A percentile compares a stretch with the other conserved stretches of the same genome.
Conservation (phyloP, 73 alveolate species). For the Tetrahymena elliotti region DNA sequence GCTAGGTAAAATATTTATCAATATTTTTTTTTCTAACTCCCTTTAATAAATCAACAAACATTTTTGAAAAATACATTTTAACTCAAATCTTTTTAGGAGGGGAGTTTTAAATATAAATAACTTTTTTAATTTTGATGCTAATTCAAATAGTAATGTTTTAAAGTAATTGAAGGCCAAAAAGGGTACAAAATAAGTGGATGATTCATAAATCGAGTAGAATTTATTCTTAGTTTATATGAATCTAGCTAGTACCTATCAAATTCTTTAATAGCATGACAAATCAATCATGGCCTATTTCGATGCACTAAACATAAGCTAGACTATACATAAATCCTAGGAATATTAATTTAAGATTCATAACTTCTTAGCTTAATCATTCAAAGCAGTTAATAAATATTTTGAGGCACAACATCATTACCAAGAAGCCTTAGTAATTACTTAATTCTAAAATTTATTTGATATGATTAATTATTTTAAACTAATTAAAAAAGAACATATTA, state of each 20-base stretch:
- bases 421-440: not conserved
- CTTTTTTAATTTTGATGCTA: no score
- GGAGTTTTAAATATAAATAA: no score
- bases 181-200: not conserved
- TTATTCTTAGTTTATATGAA: not conserved
- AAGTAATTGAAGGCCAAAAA: not conserved
- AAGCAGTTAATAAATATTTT: not conserved
- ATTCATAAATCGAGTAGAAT: not conserved
- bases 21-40: not conserved
- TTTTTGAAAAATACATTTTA: no score
- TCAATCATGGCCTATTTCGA: not conserved
- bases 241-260: not conserved
- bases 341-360: not conserved
- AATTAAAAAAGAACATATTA: not conserved
- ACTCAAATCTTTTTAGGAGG: no score
- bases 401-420: not conserved
- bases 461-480: not conserved
- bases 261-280: not conserved
- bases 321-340: not conserved
- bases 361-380: not conserved
- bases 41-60: no score
- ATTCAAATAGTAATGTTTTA: not conserved
- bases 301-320: not conserved
- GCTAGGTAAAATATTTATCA: not conserved
- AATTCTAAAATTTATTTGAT: not conserved